Conservation (phyloP, 2,329 filamentous ascomycete species). For the Fusarium vanettenii region DNA sequence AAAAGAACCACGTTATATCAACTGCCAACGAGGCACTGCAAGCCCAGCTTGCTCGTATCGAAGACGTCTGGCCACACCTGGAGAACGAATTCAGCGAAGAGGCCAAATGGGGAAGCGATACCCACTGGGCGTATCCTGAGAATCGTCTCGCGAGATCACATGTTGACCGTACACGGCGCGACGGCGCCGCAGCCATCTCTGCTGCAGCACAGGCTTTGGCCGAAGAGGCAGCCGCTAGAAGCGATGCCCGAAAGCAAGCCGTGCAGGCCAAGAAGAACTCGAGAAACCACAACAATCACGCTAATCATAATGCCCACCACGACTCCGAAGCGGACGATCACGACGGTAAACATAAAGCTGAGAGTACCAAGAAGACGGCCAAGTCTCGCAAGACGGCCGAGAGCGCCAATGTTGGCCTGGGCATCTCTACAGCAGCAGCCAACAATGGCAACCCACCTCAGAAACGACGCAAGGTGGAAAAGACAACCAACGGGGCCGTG, state of each 20-base stretch:
- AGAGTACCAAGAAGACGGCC: slow-evolving; percentile 71
- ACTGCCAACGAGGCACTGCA: slow-evolving; percentile 91
- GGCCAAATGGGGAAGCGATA: slow-evolving; percentile 89
- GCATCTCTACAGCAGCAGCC: slow-evolving; percentile 68
- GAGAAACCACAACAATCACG: slow-evolving; percentile 61
- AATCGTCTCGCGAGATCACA: slow-evolving; percentile 75
- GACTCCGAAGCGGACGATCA: slow-evolving; percentile 86
- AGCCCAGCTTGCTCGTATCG: slow-evolving; percentile 85
- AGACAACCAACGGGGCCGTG: slow-evolving; percentile 62
- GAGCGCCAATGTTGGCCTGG: slow-evolving; percentile 68
- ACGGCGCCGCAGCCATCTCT: slow-evolving; percentile 81
- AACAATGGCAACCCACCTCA: slow-evolving; percentile 68
- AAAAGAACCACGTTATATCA: slow-evolving; percentile 96
- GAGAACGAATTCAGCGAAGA: slow-evolving; percentile 93
- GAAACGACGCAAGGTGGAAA: slow-evolving; percentile 87
- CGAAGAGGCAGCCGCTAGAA: slow-evolving; percentile 84
- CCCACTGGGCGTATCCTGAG: slow-evolving; percentile 95
- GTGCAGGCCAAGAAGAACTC: slow-evolving; percentile 80
- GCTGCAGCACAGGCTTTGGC: slow-evolving; percentile 82
- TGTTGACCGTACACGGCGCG: slow-evolving; percentile 80
- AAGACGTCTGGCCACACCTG: slow-evolving; percentile 88
- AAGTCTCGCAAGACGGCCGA: slow-evolving; percentile 75
- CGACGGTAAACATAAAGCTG: slow-evolving; percentile 60
- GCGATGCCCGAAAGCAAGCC: slow-evolving; percentile 86
- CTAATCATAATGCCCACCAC: slow-evolving; percentile 31